phyloP scores from a whole-genome alignment of 345 rosid genomes.

The Populus euphratica region DNA sequence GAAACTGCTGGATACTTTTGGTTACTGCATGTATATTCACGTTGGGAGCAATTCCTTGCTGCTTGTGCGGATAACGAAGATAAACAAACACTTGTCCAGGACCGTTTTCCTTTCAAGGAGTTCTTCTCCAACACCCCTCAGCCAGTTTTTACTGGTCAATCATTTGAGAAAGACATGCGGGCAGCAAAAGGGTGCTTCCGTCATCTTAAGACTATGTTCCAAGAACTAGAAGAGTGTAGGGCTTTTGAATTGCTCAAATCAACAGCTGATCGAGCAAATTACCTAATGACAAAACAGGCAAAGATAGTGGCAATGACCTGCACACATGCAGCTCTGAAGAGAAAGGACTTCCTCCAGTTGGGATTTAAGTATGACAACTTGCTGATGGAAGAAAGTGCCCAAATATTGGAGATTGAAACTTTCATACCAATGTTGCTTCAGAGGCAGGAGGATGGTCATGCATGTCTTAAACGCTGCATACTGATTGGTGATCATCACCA shows the following conservation, averaged over 20 bases:
- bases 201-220: conserved; percentile 89
- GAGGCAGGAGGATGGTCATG: conserved; percentile 97
- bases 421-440: conserved; percentile 99
- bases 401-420: conserved; percentile 96
- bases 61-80: conserved; percentile 78
- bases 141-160: conserved; percentile 73
- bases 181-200: conserved; percentile 90
- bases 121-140: conserved; percentile 81
- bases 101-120: conserved; percentile 85
- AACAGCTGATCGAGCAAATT: conserved; percentile 98
- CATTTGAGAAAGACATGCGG: conserved; percentile 92
- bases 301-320: conserved; percentile 99
- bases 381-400: conserved; percentile 99
- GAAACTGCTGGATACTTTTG: conserved; percentile 99
- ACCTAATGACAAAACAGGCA: conserved; percentile 97
- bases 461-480: conserved; percentile 96
- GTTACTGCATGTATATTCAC: conserved; percentile 95
- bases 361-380: conserved; percentile 98
- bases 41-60: conserved; percentile 94
- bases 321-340: conserved; percentile 96
- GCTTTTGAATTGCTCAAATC: conserved; percentile 99
- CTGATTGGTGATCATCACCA: conserved; percentile 99
- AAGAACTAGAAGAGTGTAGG: conserved; percentile 98
- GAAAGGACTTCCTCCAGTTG: conserved; percentile 94
- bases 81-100: conserved; percentile 68